Conservation (phyloP, 768 basidiomycete genomes). For the Russula lepida region DNA sequence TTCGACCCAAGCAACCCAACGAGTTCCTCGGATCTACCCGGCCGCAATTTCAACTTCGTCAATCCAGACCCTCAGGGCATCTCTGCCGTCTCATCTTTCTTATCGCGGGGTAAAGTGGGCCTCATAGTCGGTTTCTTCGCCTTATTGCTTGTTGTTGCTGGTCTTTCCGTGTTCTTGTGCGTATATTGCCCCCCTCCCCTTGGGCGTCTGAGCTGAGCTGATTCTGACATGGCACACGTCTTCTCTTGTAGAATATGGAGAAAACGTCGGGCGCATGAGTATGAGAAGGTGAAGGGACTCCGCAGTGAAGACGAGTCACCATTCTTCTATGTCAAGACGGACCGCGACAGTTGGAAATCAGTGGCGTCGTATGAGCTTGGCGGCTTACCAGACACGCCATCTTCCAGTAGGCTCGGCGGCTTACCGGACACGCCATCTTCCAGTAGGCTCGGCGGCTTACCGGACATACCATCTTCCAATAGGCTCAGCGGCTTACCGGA, state of each 20-base stretch:
- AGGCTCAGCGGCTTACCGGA: not conserved
- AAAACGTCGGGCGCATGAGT: constrained; percentile 11
- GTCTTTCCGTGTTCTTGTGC: constrained; percentile 31
- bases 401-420: too few relatives aligned
- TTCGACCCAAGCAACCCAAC: constrained; percentile 25
- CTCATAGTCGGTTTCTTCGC: constrained; percentile 43
- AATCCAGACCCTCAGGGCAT: constrained; percentile 51
- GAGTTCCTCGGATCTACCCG: constrained; percentile 24
- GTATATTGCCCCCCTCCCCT: constrained; percentile 7
- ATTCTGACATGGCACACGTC: not conserved
- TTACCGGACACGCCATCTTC: too few relatives aligned
- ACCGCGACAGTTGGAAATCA: not conserved
- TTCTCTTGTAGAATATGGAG: constrained; percentile 8
- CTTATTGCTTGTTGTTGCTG: constrained; percentile 34
- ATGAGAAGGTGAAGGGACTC: not conserved
- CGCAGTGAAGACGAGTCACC: constrained; percentile 5
- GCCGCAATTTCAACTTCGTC: constrained; percentile 37
- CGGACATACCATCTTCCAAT: too few relatives aligned
- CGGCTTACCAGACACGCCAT: too few relatives aligned
- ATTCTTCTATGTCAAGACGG: not conserved
- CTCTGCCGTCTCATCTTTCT: constrained; percentile 35
- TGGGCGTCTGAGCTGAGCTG: not conserved
- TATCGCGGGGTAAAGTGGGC: constrained; percentile 37
- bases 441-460: too few relatives aligned
- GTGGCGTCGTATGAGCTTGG: not conserved